Conservation (phyloP, 192 early-diverging fungal genomes). For the Haplosporangium gracile region DNA sequence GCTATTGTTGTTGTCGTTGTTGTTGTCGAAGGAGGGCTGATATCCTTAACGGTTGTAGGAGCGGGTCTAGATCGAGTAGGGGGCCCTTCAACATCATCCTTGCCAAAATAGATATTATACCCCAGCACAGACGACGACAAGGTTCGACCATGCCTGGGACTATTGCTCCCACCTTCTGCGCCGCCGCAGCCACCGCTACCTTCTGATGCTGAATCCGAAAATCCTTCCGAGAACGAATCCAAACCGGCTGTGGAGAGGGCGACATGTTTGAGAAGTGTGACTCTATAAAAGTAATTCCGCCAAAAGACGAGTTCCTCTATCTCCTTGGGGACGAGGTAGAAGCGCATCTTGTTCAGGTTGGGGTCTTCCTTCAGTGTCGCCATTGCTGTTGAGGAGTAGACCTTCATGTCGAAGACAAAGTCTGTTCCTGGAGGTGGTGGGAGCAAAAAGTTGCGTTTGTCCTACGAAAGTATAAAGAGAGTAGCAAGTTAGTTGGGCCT, state of each 20-base stretch:
- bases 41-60: conserved; percentile 8
- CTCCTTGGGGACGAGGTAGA: conserved; percentile 74
- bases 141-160: background rate
- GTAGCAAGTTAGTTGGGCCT: background rate
- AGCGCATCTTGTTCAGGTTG: conserved; percentile 71
- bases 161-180: conserved; percentile 8
- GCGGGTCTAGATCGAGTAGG: conserved; percentile 23
- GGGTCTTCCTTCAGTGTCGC: conserved; percentile 70
- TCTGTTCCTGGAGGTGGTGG: conserved; percentile 70
- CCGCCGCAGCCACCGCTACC: background rate
- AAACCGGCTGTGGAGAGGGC: conserved; percentile 45
- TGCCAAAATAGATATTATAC: conserved; percentile 56
- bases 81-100: conserved; percentile 38
- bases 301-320: conserved; percentile 75
- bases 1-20: background rate
- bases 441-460: conserved; percentile 73
- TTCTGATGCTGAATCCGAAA: conserved; percentile 9
- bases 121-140: conserved; percentile 29
- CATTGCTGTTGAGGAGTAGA: conserved; percentile 66
- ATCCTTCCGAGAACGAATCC: conserved; percentile 10
- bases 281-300: conserved; percentile 79
- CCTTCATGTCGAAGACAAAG: conserved; percentile 73
- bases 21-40: background rate
- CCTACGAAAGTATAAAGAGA: conserved; percentile 42
- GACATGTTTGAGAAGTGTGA: conserved; percentile 67